Evolutionary conservation across 2,329 filamentous ascomycete genomes (phyloP).

Genomic region (Penicillium sp.): DNA sequence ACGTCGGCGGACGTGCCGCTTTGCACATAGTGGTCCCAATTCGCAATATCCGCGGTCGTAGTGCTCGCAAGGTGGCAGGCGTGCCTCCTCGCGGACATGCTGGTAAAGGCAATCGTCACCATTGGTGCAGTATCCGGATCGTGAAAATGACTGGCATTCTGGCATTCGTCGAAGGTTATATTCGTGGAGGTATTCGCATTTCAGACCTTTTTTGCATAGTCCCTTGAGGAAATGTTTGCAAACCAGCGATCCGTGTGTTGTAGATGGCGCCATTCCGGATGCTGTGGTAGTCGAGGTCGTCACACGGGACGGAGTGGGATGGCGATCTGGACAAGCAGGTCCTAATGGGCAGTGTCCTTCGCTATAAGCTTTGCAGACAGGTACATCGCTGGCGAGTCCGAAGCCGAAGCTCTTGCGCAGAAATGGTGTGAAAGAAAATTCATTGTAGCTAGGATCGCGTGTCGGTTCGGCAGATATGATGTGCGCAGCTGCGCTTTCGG

Average conservation of each 20-base stretch:
- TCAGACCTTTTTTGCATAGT: slow-evolving; percentile 94
- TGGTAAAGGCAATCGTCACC: slow-evolving; percentile 95
- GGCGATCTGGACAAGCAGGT: slow-evolving; percentile 79
- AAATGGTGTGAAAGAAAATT: slow-evolving; percentile 83
- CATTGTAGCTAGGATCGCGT: slow-evolving; percentile 53
- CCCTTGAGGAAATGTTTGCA: slow-evolving; percentile 99
- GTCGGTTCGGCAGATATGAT: slow-evolving; percentile 38
- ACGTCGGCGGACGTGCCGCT: slow-evolving; percentile 80
- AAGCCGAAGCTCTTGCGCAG: slow-evolving; percentile 80
- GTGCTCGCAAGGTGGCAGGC: slow-evolving; percentile 78
- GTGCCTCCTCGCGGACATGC: slow-evolving; percentile 79
- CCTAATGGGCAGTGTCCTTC: slow-evolving; percentile 85
- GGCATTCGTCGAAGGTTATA: slow-evolving; percentile 98
- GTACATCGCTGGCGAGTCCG: slow-evolving; percentile 73
- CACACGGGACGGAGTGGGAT: slow-evolving; percentile 55
- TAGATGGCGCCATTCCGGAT: slow-evolving; percentile 42
- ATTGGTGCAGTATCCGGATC: slow-evolving; percentile 92
- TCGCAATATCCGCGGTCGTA: slow-evolving; percentile 96
- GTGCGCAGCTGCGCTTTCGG: slow-evolving; percentile 33
- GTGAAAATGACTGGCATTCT: slow-evolving; percentile 93
- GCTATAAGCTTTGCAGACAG: slow-evolving; percentile 81
- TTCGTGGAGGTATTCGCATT: slow-evolving; percentile 97
- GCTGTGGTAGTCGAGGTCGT: slow-evolving; percentile 47
- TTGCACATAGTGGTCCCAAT: slow-evolving; percentile 79
- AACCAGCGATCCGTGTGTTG: slow-evolving; percentile 62